Evolutionary conservation across 306 rosid genomes (phyloP).

Genomic region (Astragalus glycyphyllos): DNA sequence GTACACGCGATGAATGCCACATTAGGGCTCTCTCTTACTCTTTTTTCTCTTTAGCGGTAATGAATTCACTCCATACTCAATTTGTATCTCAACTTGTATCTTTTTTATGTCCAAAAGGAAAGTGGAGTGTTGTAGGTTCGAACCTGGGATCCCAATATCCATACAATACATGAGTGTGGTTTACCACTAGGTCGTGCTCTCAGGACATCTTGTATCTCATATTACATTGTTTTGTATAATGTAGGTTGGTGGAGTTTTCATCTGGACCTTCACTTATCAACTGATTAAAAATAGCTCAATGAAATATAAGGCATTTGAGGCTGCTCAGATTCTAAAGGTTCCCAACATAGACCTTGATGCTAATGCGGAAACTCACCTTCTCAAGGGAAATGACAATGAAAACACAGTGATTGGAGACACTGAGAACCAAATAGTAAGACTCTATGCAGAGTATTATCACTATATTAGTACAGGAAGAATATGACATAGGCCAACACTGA

Average conservation of each 20-base stretch:
- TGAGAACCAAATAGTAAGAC: constrained; percentile 55
- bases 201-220: not conserved
- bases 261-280: constrained; percentile 85
- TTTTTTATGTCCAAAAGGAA: no score
- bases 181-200: no score
- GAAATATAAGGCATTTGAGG: constrained; percentile 57
- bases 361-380: constrained; percentile 57
- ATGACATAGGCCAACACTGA: not conserved
- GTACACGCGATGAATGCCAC: constrained; percentile 54
- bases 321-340: constrained; percentile 35
- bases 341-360: constrained; percentile 50
- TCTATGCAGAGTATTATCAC: not conserved
- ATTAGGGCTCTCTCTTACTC: constrained; percentile 73
- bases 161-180: no score
- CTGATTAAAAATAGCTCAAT: constrained; percentile 51
- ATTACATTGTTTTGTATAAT: constrained; percentile 28
- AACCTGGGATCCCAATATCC: no score
- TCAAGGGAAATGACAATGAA: constrained; percentile 44
- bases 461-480: not conserved
- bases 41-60: constrained; percentile 93
- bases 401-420: constrained; percentile 40
- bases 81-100: not conserved
- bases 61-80: not conserved
- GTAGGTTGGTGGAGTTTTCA: constrained; percentile 73
- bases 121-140: no score